These are phyloP conservation scores for Gynochthodes officinalis DNA, from an alignment of 257 asterid species.

Conservation along the genomic window DNA sequence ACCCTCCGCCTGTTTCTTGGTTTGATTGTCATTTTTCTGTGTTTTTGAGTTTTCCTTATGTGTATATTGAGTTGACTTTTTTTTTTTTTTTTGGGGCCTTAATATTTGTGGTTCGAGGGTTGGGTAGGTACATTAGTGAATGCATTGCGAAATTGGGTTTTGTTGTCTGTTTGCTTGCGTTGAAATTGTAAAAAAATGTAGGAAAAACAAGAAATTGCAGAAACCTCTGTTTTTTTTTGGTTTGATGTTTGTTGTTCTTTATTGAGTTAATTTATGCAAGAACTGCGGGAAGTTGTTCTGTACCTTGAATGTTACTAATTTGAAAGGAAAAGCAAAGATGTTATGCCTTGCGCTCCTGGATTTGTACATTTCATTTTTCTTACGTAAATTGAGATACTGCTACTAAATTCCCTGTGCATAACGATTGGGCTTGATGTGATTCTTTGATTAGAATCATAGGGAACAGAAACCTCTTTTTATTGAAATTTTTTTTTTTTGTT, in stretches of 20 bases:
- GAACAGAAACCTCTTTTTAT: background rate
- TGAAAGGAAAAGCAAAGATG: background rate
- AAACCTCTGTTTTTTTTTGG: too few species aligned
- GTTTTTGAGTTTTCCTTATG: background rate
- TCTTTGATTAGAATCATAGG: too few species aligned
- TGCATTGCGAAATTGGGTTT: background rate
- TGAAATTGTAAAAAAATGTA: background rate
- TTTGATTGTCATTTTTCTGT: slow-evolving; percentile 3
- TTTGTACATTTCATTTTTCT: background rate
- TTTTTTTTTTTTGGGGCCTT: background rate
- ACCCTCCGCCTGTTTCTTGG: background rate
- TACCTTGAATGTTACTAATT: background rate
- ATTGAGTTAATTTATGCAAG: background rate
- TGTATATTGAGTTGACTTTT: slow-evolving; percentile 1
- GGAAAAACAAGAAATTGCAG: background rate
- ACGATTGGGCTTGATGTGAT: too few species aligned
- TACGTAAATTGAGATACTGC: background rate
- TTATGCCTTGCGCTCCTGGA: background rate
- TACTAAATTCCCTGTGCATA: background rate
- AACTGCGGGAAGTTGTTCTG: background rate
- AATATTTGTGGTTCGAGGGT: background rate
- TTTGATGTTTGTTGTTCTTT: too few species aligned
- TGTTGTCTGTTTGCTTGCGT: background rate
- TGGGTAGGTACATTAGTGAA: background rate
- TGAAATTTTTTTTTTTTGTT: background rate